These are phyloP conservation scores for Eucalyptus albens DNA, from an alignment of 345 rosid species.

Conservation along the genomic window DNA sequence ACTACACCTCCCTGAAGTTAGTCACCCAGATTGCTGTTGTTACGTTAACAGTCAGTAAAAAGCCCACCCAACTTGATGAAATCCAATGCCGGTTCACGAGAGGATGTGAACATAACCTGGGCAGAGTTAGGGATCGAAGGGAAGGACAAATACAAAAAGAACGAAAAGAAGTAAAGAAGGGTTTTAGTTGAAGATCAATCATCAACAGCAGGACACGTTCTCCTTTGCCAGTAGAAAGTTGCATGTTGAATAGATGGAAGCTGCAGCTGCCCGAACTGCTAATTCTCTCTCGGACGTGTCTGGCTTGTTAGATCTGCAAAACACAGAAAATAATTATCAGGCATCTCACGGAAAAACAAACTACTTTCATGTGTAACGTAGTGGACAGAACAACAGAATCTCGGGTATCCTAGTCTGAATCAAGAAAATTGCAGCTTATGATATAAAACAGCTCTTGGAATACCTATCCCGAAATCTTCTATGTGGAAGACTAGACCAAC, in stretches of 20 bases:
- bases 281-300: constrained; percentile 39
- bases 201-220: constrained; percentile 57
- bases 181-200: background rate
- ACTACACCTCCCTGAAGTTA: background rate
- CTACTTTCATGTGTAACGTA: background rate
- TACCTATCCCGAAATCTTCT: background rate
- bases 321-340: background rate
- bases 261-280: constrained; percentile 92
- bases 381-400: background rate
- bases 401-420: background rate
- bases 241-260: constrained; percentile 92
- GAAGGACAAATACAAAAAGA: background rate
- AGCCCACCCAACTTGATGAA: background rate
- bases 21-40: background rate
- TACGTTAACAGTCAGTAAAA: background rate
- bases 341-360: background rate
- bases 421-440: background rate
- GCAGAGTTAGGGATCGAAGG: background rate
- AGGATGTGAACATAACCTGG: background rate
- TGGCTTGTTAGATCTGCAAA: constrained; percentile 31
- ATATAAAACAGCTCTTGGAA: background rate
- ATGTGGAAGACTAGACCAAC: background rate
- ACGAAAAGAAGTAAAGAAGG: background rate
- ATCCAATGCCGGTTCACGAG: background rate
- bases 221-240: constrained; percentile 55